These are phyloP conservation scores for Termitomyces heimii DNA, from an alignment of 768 basidiomycete species.

Conservation along the genomic window DNA sequence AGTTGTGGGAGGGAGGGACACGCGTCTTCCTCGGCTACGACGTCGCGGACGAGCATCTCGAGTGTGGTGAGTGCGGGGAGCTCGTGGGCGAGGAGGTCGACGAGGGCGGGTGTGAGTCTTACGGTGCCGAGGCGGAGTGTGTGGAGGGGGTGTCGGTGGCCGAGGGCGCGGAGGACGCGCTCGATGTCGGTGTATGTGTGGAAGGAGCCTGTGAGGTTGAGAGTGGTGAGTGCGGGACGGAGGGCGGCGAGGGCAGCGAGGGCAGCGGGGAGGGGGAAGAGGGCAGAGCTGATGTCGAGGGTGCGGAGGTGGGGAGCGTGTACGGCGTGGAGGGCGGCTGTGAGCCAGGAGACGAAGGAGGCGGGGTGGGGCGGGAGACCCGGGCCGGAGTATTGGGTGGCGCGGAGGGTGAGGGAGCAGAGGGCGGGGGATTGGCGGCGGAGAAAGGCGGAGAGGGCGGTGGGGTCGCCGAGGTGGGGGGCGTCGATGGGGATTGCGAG, in stretches of 20 bases:
- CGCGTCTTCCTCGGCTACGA: conserved; percentile 14
- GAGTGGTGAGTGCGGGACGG: conserved; percentile 24
- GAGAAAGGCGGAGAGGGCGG: conserved; percentile 30
- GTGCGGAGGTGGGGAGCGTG: conserved; percentile 17
- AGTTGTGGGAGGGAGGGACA: conserved; percentile 14
- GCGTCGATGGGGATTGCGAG: conserved; percentile 34
- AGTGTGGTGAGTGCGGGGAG: conserved; percentile 29
- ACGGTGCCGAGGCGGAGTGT: conserved; percentile 34
- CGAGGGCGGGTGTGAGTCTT: conserved; percentile 33
- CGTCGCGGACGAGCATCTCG: conserved; percentile 32
- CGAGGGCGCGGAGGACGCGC: conserved; percentile 21
- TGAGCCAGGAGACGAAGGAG: conserved; percentile 33
- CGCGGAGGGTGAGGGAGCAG: conserved; percentile 32
- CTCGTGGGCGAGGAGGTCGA: conserved; percentile 33
- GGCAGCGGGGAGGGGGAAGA: conserved; percentile 32
- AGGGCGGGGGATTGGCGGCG: conserved; percentile 28
- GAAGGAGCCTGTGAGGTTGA: conserved; percentile 34
- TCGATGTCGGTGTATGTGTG: conserved; percentile 30
- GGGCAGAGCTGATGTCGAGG: conserved; percentile 17
- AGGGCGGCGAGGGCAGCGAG: conserved; percentile 38
- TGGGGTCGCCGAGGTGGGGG: conserved; percentile 36
- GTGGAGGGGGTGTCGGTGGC: conserved; percentile 17
- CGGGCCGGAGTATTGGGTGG: conserved; percentile 33
- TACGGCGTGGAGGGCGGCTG: conserved; percentile 19
- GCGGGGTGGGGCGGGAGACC: conserved; percentile 23